Conservation (phyloP, 78 protist species). For the Thecamonas trahens region DNA sequence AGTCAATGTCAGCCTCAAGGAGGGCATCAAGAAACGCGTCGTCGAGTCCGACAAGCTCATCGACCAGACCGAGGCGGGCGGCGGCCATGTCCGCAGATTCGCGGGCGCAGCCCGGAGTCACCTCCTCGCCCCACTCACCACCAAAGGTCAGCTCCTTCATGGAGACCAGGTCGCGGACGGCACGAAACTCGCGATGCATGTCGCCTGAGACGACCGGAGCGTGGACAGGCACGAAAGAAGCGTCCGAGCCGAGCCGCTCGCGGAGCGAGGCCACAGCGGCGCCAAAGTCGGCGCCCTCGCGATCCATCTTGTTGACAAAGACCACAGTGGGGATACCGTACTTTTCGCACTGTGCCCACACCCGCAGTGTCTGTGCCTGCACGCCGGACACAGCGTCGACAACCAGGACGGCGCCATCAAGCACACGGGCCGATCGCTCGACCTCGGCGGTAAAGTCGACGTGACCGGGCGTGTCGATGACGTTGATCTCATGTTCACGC, state of each 20-base stretch:
- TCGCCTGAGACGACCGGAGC: too few species aligned
- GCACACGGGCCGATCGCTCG: constrained; percentile 73
- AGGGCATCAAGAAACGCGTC: constrained; percentile 32
- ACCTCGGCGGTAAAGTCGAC: constrained; percentile 95
- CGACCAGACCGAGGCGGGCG: not conserved
- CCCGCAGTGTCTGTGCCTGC: constrained; percentile 78
- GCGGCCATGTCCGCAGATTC: not conserved
- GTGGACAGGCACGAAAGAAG: too few species aligned
- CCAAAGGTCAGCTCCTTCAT: constrained; percentile 19
- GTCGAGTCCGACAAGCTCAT: constrained; percentile 30
- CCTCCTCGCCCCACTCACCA: constrained; percentile 29
- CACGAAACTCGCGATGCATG: constrained; percentile 11
- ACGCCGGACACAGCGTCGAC: constrained; percentile 89
- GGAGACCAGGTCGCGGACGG: constrained; percentile 48
- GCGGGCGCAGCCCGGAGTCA: not conserved
- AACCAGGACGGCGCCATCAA: constrained; percentile 77
- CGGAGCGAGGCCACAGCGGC: constrained; percentile 14
- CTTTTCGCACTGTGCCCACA: constrained; percentile 57
- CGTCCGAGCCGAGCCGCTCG: not conserved
- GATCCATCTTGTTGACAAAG: constrained; percentile 90
- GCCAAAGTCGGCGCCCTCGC: constrained; percentile 66
- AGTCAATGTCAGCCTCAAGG: not conserved
- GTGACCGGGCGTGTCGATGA: constrained; percentile 97
- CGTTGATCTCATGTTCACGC: constrained; percentile 55
- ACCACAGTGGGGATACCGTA: constrained; percentile 76